Evolutionary conservation across 1,139 yeast genomes (phyloP), one percentile per base, ranked within the genome.

Genomic region (Debaryomyces robertsiae): DNA sequence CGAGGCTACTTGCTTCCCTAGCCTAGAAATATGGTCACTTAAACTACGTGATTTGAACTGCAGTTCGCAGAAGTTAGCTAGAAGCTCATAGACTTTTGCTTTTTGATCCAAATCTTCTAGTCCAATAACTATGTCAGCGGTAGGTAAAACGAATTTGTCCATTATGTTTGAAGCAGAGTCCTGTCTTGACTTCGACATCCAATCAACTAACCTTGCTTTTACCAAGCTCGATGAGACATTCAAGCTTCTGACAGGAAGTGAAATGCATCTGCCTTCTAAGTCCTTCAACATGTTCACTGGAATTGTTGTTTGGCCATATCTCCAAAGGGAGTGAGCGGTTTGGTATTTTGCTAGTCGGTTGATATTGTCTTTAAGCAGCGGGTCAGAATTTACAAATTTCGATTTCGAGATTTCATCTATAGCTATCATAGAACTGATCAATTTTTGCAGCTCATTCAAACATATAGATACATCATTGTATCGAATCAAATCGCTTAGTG

Each of bases 31-130:
- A 19, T 77, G 77, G 9, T 72, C 77, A 28, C 61, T 65, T 11
- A 75, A 55, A 2, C 64, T 61, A 3, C 69, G 57, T 2, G 78
- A 73, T 46, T 75, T 73, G 33, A 77, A 66, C 52, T 87, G 94
- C 6, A 66, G 64, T 50, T 86, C 88, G 56, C 97, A 88, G 55
- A 91, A 91, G 25, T 73, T 69, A 0, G 91, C 98, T 51, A 86
- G 75, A 3, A 73, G 67, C 46, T 77, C 82, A 53, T 62, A 84
- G 2, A 82, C 73, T 27, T 65, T 61, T 0, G 84, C 76, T 40
- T 55, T 40, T 46, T 56, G 52, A 29, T 50, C 15, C 33, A 50
- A 53, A 30, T 54, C 49, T 18, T 54, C 42, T 9, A 58, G 49
- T 0, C 39, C 36, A 6, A 50, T 46, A 10, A 65, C 57, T 9